Base-by-base conservation (phyloP, 1,139 yeast species). In the Suhomyces panamericanus region DNA sequence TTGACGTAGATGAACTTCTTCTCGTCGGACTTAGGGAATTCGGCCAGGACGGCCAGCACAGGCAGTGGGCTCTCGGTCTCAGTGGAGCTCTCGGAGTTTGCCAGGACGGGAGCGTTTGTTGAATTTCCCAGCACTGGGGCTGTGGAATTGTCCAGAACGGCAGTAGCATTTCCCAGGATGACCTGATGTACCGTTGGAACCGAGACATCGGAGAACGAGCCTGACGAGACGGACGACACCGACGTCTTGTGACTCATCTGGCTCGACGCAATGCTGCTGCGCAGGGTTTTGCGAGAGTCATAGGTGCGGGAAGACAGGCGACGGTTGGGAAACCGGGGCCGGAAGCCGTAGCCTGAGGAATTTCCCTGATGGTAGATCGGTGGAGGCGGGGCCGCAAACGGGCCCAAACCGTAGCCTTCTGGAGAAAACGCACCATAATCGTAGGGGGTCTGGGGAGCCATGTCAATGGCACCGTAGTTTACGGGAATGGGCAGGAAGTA, bases 1-100 rank as follows among this genome's bases (percentile, higher is more conserved):
- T 56, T 56, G 10, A 66, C 49, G 9, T 53, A 35, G 6, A 61
- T 58, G 31, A 48, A 55, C 6, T 58, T 63, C 12, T 47, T 62
- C n/a, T 48, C 46, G 8, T 48, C 51, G 24, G 24, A 20, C 24
- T 20, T 20, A 8, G 24, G 24, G 2, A 20, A 20, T 8, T 20
- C 24, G 24, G 24, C 24, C 7, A 20, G 24, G 24, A 20, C 24
- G 7, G 24, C 24, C 24, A 20, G 24, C 8, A 5, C 24, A 6
- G 24, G 24, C 24, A 20, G 24, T 4, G 24, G 24, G 8, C 24
- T 20, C 6, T 20, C 24, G 8, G 24, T 20, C 9, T 20, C 24
- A 6, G 24, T 20, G 24, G 24, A 20, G 24, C 24, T 20, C 9
- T 20, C 24, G 8, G 24, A 7, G 24, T 20, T 4, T 6, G 24